Percentiles rank a stretch among this genome's conserved stretches.
These are phyloP conservation scores for Millerozyma miso DNA, from an alignment of 805 yeast genomes.

Conservation along the genomic window DNA sequence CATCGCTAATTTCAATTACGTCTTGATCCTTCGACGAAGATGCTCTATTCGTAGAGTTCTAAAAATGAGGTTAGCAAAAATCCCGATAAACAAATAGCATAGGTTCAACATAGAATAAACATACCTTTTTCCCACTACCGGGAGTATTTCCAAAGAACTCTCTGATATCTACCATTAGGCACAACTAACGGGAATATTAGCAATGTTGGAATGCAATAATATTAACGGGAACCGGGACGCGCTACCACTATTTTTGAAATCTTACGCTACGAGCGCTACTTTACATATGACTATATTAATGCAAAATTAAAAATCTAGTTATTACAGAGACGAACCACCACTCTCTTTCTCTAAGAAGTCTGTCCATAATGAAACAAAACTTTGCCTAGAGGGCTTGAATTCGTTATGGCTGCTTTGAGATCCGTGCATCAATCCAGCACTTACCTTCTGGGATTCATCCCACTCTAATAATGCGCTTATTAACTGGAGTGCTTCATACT, in stretches of 20 bases:
- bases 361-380: slow-evolving; percentile 75
- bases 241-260: neutral
- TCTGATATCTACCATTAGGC: slow-evolving; percentile 9
- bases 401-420: slow-evolving; percentile 14
- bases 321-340: slow-evolving; percentile 1
- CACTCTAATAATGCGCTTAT: slow-evolving; percentile 81
- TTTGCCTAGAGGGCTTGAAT: slow-evolving; percentile 35
- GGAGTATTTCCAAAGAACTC: slow-evolving; percentile 8
- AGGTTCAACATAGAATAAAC: too few relatives aligned
- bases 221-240: neutral
- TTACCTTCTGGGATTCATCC: slow-evolving; percentile 75
- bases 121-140: neutral
- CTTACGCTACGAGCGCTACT: neutral
- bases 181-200: neutral
- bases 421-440: slow-evolving; percentile 62
- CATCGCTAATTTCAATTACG: slow-evolving; percentile 2
- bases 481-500: slow-evolving; percentile 85
- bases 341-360: slow-evolving; percentile 75
- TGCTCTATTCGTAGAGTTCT: neutral
- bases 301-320: neutral
- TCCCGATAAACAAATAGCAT: too few relatives aligned
- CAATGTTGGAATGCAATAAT: neutral
- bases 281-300: neutral
- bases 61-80: neutral
- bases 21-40: slow-evolving; percentile 1